phyloP scores from a whole-genome alignment of 2,329 filamentous ascomycete species.

The Beauveria scarabaeidicola region DNA sequence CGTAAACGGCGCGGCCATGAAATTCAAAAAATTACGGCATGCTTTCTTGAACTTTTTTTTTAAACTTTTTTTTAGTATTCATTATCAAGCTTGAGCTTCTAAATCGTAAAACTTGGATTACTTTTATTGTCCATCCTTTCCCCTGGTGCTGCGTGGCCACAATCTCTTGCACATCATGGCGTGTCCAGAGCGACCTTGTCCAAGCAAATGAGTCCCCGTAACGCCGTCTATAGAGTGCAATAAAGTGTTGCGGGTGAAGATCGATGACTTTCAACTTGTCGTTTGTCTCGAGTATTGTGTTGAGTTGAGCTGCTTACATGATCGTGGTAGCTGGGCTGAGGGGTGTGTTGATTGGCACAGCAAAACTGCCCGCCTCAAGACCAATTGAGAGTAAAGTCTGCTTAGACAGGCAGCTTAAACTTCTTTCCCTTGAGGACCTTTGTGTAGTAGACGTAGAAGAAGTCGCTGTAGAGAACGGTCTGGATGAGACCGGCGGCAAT shows the following conservation, averaged over 20 bases:
- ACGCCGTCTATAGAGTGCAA: conserved; percentile 10
- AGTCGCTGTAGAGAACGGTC: conserved; percentile 94
- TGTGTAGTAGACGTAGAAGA: conserved; percentile 99
- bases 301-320: background rate
- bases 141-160: background rate
- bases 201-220: conserved; percentile 2
- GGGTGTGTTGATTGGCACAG: background rate
- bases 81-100: background rate
- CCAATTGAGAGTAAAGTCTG: background rate
- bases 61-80: background rate
- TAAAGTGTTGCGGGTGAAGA: background rate
- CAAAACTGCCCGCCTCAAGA: background rate
- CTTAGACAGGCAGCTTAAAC: conserved; percentile 74
- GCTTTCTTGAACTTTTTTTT: background rate
- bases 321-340: background rate
- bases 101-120: conserved; percentile 7
- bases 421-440: conserved; percentile 88
- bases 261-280: background rate
- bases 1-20: background rate
- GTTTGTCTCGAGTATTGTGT: conserved; percentile 3
- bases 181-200: conserved; percentile 3
- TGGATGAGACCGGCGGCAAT: conserved; percentile 85
- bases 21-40: background rate
- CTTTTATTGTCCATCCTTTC: background rate
- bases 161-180: background rate